Evolutionary conservation across 371 early-diverging fungal species (phyloP), one percentile per base, ranked within the genome.

Genomic region (Coemansia sp.): DNA sequence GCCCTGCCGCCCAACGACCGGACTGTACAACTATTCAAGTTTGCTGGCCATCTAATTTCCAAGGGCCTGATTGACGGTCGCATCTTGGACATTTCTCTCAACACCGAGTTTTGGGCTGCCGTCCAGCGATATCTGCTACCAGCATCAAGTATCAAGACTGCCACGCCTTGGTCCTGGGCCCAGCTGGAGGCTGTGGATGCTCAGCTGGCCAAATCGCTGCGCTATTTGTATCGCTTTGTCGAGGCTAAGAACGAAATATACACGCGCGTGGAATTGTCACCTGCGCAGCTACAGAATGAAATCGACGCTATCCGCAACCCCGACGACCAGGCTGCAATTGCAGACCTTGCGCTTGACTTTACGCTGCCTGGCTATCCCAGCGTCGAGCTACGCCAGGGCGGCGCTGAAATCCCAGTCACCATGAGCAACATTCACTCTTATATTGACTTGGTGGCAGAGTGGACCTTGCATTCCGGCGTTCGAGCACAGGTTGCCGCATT

Each of bases 51-150:
- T 41, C 92, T 96, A 73, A 86, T 93, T 15, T 95, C 94, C 19
- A 93, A 94, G 75, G 91, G 94, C 0, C 80, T 96, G 81, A 75
- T 94, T 49, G 98, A 97, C 71, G 86, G 87, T 49, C 85, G 98
- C 51, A 86, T 93, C 24, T 84, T 96, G 17, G 95, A 96, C 76
- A 79, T 97, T 26, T 91, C 92, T 1, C 85, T 97, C 57, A 88
- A 85, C 54, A 79, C 85, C 1, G 71, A 89, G 8, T 94, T 97
- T 71, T 85, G 39, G 85, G 84, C 44, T 68, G 81, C 54, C 52
- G 83, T 63, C 36, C 78, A 60, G 66, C 81, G 66, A 57, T 67
- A 51, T 52, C 56, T 58, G 24, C 59, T 19, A 28, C 19, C 21
- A 75, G 66, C 60, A 61, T 61, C 61, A 78, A 83, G 66, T 64